phyloP scores from a whole-genome alignment of 2,329 filamentous ascomycete genomes.

The Emmonsiellopsis sp. region DNA sequence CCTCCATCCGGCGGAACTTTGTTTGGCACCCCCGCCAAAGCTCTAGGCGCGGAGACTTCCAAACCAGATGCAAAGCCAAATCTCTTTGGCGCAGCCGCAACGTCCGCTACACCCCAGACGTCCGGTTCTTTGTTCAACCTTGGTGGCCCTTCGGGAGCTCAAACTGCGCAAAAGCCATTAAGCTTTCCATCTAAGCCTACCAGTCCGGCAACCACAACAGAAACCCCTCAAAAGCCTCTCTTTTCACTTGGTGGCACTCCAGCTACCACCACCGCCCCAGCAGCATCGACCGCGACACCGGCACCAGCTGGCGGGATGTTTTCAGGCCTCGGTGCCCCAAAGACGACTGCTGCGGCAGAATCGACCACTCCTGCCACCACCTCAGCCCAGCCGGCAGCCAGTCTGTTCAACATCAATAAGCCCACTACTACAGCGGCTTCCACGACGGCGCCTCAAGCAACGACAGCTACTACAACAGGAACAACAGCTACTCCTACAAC shows the following conservation, averaged over 20 bases:
- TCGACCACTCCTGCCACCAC: slow-evolving; percentile 21
- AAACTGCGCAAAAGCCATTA: slow-evolving; percentile 3
- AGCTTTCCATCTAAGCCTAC: slow-evolving; percentile 4
- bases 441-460: slow-evolving; percentile 14
- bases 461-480: slow-evolving; percentile 15
- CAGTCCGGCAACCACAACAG: slow-evolving; percentile 18
- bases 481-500: slow-evolving; percentile 21
- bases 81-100: slow-evolving; percentile 10
- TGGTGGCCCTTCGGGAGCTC: slow-evolving; percentile 1
- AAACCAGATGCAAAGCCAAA: slow-evolving; percentile 6
- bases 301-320: slow-evolving; percentile 19
- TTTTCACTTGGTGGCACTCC: slow-evolving; percentile 5
- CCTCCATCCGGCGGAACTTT: slow-evolving; percentile 19
- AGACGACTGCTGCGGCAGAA: slow-evolving; percentile 13
- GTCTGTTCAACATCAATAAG: slow-evolving; percentile 19
- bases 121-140: slow-evolving; percentile 9
- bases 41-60: neutral
- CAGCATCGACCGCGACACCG: slow-evolving; percentile 7
- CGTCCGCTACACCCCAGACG: slow-evolving; percentile 10
- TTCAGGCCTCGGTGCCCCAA: slow-evolving; percentile 18
- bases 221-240: slow-evolving; percentile 12
- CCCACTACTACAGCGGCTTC: slow-evolving; percentile 16
- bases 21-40: slow-evolving; percentile 13
- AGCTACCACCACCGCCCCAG: slow-evolving; percentile 6
- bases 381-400: slow-evolving; percentile 7